phyloP scores from a whole-genome alignment of 2,329 filamentous ascomycete genomes.

The Sclerotinia sclerotiorum region DNA sequence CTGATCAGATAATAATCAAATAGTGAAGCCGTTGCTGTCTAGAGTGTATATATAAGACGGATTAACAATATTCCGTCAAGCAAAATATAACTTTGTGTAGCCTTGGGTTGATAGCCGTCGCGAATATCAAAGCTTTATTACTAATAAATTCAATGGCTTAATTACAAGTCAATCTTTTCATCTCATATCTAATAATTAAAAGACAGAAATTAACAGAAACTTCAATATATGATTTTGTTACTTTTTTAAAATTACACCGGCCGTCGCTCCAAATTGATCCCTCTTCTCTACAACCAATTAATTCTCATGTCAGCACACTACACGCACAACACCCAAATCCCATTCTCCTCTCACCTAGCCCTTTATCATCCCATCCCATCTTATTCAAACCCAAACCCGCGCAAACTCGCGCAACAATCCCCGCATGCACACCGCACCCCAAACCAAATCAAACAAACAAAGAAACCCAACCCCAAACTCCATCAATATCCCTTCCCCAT shows the following conservation, averaged over 20 bases:
- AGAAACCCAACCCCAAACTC: neutral
- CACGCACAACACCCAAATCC: neutral
- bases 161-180: no score
- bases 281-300: neutral
- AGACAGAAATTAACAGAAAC: no score
- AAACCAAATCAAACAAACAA: neutral
- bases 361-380: neutral
- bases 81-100: neutral
- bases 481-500: neutral
- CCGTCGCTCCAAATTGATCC: no score
- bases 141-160: no score
- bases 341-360: neutral
- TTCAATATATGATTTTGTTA: no score
- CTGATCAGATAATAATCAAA: slow-evolving; percentile 27
- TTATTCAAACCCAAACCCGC: neutral
- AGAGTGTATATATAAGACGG: slow-evolving; percentile 22
- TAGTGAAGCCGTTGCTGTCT: slow-evolving; percentile 20
- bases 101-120: no score
- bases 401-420: slow-evolving; percentile 12
- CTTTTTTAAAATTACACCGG: no score
- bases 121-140: no score
- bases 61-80: neutral
- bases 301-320: no score
- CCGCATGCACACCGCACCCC: neutral
- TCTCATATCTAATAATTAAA: no score